Evolutionary conservation across 2,329 filamentous ascomycete genomes (phyloP).

Genomic region (Elsinoe batatas): DNA sequence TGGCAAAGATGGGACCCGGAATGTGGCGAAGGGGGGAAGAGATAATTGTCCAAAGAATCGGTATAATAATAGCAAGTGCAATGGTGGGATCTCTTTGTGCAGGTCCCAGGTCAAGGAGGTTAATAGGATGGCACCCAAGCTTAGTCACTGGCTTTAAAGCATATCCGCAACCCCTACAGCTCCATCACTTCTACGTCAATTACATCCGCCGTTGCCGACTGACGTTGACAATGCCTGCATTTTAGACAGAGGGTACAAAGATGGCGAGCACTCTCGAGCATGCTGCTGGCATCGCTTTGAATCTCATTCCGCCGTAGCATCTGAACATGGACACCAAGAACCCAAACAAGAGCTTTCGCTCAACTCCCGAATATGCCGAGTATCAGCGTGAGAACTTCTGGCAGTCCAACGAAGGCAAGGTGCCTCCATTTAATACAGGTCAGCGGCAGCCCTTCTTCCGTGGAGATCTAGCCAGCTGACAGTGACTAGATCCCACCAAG

Average conservation of each 20-base stretch:
- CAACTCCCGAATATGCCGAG: constrained; percentile 44
- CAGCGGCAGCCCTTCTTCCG: constrained; percentile 3
- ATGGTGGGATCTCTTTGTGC: not conserved
- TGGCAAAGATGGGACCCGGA: constrained; percentile 27
- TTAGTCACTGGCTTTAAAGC: not conserved
- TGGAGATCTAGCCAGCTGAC: not conserved
- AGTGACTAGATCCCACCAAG: constrained; percentile 41
- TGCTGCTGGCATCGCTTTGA: too few species aligned
- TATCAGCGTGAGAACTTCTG: constrained; percentile 49
- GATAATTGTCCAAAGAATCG: not conserved
- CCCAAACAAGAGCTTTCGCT: constrained; percentile 41
- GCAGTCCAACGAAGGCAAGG: constrained; percentile 42
- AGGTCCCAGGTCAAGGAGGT: not conserved
- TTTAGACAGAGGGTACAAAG: not conserved
- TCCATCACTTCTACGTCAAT: constrained; percentile 2
- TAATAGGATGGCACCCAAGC: not conserved
- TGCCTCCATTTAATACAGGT: constrained; percentile 45
- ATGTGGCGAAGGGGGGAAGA: constrained; percentile 24
- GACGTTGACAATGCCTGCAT: not conserved
- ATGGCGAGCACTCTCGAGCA: not conserved
- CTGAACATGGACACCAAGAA: constrained; percentile 40
- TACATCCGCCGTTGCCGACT: not conserved
- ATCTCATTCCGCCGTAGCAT: too few species aligned
- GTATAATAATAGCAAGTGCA: not conserved
- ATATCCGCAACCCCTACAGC: not conserved